Percentiles rank a stretch among this genome's conserved stretches.
Conservation (phyloP, 2,329 filamentous ascomycete species). For the Fusarium sulawesiense region DNA sequence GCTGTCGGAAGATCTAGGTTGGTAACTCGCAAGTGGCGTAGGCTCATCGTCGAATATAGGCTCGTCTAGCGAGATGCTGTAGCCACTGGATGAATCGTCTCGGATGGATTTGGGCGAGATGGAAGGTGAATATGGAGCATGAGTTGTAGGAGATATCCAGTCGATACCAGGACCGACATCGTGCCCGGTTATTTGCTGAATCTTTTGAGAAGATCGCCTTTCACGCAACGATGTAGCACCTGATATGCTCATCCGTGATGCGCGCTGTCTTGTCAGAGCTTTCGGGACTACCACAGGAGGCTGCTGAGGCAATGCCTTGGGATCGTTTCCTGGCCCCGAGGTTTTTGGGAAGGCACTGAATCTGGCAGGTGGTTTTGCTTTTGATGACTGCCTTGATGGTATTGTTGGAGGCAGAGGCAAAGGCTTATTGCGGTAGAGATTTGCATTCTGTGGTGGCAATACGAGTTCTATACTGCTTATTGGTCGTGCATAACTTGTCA, state of each 20-base stretch:
- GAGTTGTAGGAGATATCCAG: conserved; percentile 23
- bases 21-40: conserved; percentile 20
- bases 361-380: conserved; percentile 17
- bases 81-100: conserved; percentile 43
- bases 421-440: conserved; percentile 38
- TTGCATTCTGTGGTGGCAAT: conserved; percentile 41
- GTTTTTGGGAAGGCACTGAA: conserved; percentile 36
- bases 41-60: conserved; percentile 42
- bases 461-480: conserved; percentile 34
- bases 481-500: conserved; percentile 31
- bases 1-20: conserved; percentile 33
- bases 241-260: conserved; percentile 37
- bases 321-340: conserved; percentile 37
- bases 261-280: conserved; percentile 31
- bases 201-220: conserved; percentile 52
- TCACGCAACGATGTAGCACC: conserved; percentile 32
- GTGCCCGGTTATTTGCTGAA: conserved; percentile 56
- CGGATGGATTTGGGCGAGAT: conserved; percentile 32
- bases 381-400: conserved; percentile 17
- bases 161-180: conserved; percentile 49
- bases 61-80: conserved; percentile 36
- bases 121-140: conserved; percentile 30
- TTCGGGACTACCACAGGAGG: conserved; percentile 22
- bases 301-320: conserved; percentile 27
- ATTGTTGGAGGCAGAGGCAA: conserved; percentile 37